These are phyloP conservation scores for Kwoniella pini DNA, from an alignment of 768 basidiomycete genomes.

Conservation along the genomic window DNA sequence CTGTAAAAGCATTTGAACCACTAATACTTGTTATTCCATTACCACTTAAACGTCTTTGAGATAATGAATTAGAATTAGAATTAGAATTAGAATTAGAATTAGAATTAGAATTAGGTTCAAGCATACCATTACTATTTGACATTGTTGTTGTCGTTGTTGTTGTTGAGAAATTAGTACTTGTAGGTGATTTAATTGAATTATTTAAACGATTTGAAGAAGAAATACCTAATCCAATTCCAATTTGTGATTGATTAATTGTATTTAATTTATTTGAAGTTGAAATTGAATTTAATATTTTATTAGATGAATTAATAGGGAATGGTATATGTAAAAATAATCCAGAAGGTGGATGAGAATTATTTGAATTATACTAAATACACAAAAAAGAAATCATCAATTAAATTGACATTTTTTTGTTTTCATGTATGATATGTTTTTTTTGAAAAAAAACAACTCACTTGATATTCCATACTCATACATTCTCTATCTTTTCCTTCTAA, in stretches of 20 bases:
- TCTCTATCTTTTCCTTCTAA: conserved; percentile 70
- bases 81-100: background rate
- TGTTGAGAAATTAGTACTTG: background rate
- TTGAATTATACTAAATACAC: conserved; percentile 35
- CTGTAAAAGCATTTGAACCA: conserved; percentile 35
- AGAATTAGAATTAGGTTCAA: background rate
- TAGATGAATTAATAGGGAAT: too few relatives aligned
- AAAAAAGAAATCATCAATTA: background rate
- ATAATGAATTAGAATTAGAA: background rate
- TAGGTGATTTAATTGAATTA: background rate
- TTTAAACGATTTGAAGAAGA: too few relatives aligned
- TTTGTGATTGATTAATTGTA: too few relatives aligned
- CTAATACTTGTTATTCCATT: background rate
- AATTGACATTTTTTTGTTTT: background rate
- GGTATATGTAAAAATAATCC: conserved; percentile 35
- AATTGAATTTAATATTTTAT: too few relatives aligned
- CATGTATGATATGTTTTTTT: background rate
- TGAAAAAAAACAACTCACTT: conserved; percentile 62
- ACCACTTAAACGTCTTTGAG: conserved; percentile 15
- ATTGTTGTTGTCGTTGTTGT: background rate
- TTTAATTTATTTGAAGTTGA: background rate
- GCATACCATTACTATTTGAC: background rate
- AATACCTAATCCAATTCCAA: too few relatives aligned
- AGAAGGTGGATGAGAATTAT: conserved; percentile 33
- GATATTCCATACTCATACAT: conserved; percentile 84